Evolutionary conservation across 306 rosid species (phyloP), one percentile per base, ranked within the genome.

Genomic region (Prunus mume): DNA sequence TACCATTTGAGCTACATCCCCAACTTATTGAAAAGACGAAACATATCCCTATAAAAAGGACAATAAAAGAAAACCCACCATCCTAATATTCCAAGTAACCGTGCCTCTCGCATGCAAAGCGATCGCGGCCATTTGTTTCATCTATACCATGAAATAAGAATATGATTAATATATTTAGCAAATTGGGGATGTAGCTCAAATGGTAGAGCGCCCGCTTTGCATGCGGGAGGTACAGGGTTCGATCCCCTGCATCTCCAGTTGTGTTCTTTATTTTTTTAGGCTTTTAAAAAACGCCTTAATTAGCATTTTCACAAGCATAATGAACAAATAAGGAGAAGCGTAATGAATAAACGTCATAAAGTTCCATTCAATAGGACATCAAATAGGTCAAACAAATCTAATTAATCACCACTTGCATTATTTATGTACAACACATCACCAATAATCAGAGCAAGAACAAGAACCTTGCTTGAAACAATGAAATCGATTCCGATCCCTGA

Each of bases 1-100:
- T 93, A 93, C 93, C 96, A 90, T 90, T 83, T 93, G 96, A 91
- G 96, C 96, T 90, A 90, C 96, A 87, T 88, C 93, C 97, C 95
- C 87, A 7, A 18, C 11, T 52, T 18, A 1, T 51, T 15, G 7
- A 51, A 51, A 0, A 10, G 50, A 0, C 3, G 14, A 46, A 9
- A 46, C 12, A 3, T 46, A 11, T 5, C 7, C 8, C 0, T 38
- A 7, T 38, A 38, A 38, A 34, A 34, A 34, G 41, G 41, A 34
- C 2, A 34, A 6, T 38, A 34, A 38, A 38, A 38, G 43, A 38
- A 38, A 38, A 1, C 2, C 43, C 43, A 38, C 43, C 9, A 38
- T 38, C 9, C 6, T 38, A 6, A 6, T 38, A 38, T 38, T 38
- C 43, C 43, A 38, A 7, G 9, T 38, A 4, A 38, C 43, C 43